A percentile compares a stretch with the other conserved stretches of the same genome.
These are phyloP conservation scores for Dimocarpus longan DNA, from an alignment of 345 rosid genomes.

Conservation along the genomic window DNA sequence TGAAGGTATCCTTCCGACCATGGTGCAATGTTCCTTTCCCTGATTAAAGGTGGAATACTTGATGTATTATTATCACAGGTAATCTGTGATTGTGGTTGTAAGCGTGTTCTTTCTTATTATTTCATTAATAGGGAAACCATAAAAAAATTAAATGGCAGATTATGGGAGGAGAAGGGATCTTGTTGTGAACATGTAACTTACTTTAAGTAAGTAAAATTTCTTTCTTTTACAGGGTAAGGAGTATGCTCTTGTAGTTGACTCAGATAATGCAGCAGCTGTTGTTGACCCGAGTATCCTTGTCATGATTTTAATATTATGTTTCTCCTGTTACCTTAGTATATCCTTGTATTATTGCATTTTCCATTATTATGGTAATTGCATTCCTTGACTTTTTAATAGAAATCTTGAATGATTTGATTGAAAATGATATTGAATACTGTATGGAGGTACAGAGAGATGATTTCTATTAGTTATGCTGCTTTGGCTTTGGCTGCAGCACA, in stretches of 20 bases:
- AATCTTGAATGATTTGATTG: conserved; percentile 54
- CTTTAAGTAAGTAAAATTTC: neutral
- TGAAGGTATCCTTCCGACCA: conserved; percentile 46
- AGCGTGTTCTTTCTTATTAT: neutral
- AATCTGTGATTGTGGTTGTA: neutral
- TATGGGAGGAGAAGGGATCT: neutral
- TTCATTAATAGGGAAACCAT: neutral
- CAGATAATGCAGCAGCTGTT: conserved; percentile 40
- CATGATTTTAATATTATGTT: conserved; percentile 18
- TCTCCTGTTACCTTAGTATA: conserved; percentile 6
- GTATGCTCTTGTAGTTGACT: conserved; percentile 44
- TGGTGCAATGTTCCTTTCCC: conserved; percentile 36
- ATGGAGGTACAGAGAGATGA: conserved; percentile 52
- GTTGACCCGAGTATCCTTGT: conserved; percentile 63
- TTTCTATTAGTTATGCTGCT: conserved; percentile 14
- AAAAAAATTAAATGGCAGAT: neutral
- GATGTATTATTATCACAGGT: conserved; percentile 55
- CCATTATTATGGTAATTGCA: conserved; percentile 14
- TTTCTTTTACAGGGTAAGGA: conserved; percentile 60
- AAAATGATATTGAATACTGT: conserved; percentile 51
- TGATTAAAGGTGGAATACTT: conserved; percentile 48
- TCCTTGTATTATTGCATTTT: neutral
- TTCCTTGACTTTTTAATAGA: conserved; percentile 49
- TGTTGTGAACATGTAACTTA: neutral
- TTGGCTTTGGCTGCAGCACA: neutral